phyloP scores from a whole-genome alignment of 1,139 yeast genomes.

The Geotrichum bryndzae region DNA sequence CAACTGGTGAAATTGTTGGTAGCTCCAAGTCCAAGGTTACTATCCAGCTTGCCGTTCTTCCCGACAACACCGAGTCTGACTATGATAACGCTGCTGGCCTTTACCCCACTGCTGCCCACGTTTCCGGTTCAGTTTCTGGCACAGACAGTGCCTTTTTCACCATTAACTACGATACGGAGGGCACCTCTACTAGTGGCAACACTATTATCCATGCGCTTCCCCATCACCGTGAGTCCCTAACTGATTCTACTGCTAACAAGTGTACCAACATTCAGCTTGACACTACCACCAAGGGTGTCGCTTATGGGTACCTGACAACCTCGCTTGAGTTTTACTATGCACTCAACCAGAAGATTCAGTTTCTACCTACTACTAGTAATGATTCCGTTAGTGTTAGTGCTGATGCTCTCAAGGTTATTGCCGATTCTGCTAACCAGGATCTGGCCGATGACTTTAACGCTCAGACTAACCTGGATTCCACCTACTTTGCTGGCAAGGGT shows the following conservation, averaged over 20 bases:
- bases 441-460: slow-evolving; percentile 49
- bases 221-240: slow-evolving; percentile 57
- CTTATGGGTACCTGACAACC: slow-evolving; percentile 51
- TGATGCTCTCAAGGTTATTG: slow-evolving; percentile 49
- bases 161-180: slow-evolving; percentile 48
- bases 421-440: slow-evolving; percentile 54
- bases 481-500: slow-evolving; percentile 64
- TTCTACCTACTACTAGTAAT: slow-evolving; percentile 44
- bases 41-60: slow-evolving; percentile 54
- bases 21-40: slow-evolving; percentile 45
- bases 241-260: slow-evolving; percentile 54
- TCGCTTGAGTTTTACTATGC: slow-evolving; percentile 49
- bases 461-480: slow-evolving; percentile 47
- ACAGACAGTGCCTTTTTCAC: slow-evolving; percentile 37
- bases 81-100: slow-evolving; percentile 57
- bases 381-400: slow-evolving; percentile 16
- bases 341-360: slow-evolving; percentile 51
- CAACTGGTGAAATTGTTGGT: slow-evolving; percentile 26
- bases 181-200: slow-evolving; percentile 47
- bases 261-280: slow-evolving; percentile 52
- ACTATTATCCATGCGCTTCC: slow-evolving; percentile 65
- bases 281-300: slow-evolving; percentile 63
- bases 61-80: slow-evolving; percentile 25
- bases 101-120: slow-evolving; percentile 42
- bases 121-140: slow-evolving; percentile 16